Evolutionary conservation across 2,329 filamentous ascomycete genomes (phyloP).

Genomic region (Fusarium buharicum): DNA sequence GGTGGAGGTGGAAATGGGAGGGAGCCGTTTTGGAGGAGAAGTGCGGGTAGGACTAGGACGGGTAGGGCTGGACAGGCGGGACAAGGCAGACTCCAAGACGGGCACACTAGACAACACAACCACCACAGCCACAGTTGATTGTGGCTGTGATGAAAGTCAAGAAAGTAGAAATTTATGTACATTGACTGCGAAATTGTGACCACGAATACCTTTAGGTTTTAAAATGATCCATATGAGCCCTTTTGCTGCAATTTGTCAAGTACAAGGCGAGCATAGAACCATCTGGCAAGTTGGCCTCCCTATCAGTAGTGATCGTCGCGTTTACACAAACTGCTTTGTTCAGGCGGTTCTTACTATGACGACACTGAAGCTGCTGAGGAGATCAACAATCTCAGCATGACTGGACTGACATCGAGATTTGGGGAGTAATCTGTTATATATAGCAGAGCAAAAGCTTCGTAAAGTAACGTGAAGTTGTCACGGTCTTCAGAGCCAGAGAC

Average conservation of each 20-base stretch:
- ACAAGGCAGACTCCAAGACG: constrained; percentile 27
- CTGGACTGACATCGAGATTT: constrained; percentile 13
- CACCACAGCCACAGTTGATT: constrained; percentile 12
- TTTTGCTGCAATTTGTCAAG: constrained; percentile 25
- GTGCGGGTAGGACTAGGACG: constrained; percentile 23
- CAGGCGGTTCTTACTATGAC: constrained; percentile 37
- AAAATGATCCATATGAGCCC: constrained; percentile 8
- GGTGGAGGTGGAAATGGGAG: constrained; percentile 9
- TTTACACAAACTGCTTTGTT: constrained; percentile 2
- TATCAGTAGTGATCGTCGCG: not conserved
- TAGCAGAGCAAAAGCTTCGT: constrained; percentile 1
- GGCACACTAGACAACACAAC: too few species aligned
- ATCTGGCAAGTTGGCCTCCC: not conserved
- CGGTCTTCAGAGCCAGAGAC: constrained; percentile 21
- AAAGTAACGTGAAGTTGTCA: constrained; percentile 41
- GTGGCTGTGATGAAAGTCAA: constrained; percentile 30
- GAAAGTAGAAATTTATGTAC: constrained; percentile 22
- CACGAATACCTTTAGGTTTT: not conserved
- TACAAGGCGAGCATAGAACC: constrained; percentile 12
- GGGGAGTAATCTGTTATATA: constrained; percentile 19
- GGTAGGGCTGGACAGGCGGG: constrained; percentile 41
- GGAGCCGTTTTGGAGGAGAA: constrained; percentile 15
- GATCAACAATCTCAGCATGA: constrained; percentile 24
- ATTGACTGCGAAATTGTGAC: constrained; percentile 5
- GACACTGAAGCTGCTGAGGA: constrained; percentile 29